phyloP scores from a whole-genome alignment of 1,284 basidiomycete genomes.

The Cutaneotrichosporon mucoides region DNA sequence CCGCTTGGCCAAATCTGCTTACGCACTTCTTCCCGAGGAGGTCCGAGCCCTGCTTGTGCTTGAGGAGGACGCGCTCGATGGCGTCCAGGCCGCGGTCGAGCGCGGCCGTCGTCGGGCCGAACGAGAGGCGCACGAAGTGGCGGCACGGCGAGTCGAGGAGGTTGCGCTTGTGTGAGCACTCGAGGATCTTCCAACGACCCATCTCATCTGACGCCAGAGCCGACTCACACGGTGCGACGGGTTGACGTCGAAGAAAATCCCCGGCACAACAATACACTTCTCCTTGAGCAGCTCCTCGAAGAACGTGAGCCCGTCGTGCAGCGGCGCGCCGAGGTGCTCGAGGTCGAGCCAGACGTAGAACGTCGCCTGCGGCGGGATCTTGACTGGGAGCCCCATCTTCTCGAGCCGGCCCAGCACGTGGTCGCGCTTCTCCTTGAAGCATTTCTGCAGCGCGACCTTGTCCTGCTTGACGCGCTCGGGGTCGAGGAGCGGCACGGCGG shows the following conservation, averaged over 20 bases:
- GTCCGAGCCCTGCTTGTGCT: not conserved
- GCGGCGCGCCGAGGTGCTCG: conserved; percentile 65
- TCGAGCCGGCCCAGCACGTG: conserved; percentile 78
- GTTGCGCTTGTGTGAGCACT: conserved; percentile 52
- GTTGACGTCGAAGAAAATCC: conserved; percentile 82
- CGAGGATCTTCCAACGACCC: too few species aligned
- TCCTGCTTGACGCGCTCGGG: conserved; percentile 65
- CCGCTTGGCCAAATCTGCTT: too few species aligned
- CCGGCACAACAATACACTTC: conserved; percentile 51
- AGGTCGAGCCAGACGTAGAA: conserved; percentile 92
- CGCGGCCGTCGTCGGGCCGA: conserved; percentile 77
- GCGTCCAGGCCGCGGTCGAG: conserved; percentile 84
- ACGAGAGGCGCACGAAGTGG: conserved; percentile 78
- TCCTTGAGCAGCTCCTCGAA: conserved; percentile 86
- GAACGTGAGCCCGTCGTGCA: conserved; percentile 88
- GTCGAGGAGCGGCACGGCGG: conserved; percentile 74
- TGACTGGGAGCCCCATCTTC: conserved; percentile 69
- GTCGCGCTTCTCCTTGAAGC: conserved; percentile 87
- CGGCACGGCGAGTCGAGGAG: conserved; percentile 88
- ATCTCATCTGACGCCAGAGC: conserved; percentile 45
- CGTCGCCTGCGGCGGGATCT: conserved; percentile 67
- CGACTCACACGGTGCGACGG: conserved; percentile 58
- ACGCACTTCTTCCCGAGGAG: conserved; percentile 10
- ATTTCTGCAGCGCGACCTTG: conserved; percentile 74
- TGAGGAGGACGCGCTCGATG: conserved; percentile 67